Conservation (phyloP, 2,329 filamentous ascomycete species). For the Fusarium stilboides region DNA sequence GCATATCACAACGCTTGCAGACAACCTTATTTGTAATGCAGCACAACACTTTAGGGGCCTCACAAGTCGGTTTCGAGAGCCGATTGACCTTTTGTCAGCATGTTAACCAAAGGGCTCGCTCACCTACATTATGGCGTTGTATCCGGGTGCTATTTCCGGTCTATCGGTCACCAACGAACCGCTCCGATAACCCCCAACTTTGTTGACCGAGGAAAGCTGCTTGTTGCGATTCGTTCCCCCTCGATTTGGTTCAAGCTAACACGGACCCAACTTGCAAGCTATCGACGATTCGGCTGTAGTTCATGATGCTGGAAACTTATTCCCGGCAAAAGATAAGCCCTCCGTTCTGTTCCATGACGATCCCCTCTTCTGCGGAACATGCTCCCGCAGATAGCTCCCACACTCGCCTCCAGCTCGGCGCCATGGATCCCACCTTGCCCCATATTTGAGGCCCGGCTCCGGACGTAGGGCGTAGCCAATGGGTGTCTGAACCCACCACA, state of each 20-base stretch:
- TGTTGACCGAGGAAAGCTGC: constrained; percentile 26
- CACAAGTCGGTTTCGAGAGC: constrained; percentile 37
- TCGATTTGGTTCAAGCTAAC: constrained; percentile 30
- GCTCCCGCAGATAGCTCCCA: constrained; percentile 23
- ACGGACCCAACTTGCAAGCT: constrained; percentile 20
- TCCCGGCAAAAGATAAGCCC: constrained; percentile 30
- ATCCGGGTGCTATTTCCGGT: constrained; percentile 32
- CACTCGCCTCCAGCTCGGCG: constrained; percentile 37
- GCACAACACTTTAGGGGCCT: constrained; percentile 13
- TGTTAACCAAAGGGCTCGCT: constrained; percentile 22
- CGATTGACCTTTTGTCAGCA: constrained; percentile 21
- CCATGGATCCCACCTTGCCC: constrained; percentile 35
- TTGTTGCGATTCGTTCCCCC: constrained; percentile 29
- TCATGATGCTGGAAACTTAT: constrained; percentile 11
- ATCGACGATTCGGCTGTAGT: constrained; percentile 28
- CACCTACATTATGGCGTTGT: constrained; percentile 7
- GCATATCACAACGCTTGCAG: constrained; percentile 25
- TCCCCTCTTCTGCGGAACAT: constrained; percentile 15
- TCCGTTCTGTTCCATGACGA: constrained; percentile 16
- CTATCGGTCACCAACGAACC: constrained; percentile 20
- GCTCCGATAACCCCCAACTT: constrained; percentile 22
- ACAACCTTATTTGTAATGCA: constrained; percentile 41
- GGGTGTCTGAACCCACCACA: constrained; percentile 17
- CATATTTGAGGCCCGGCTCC: constrained; percentile 48
- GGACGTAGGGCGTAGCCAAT: constrained; percentile 40